These are phyloP conservation scores for Carex myosuroides DNA, from an alignment of 176 grass and related monocot genomes.

Conservation along the genomic window DNA sequence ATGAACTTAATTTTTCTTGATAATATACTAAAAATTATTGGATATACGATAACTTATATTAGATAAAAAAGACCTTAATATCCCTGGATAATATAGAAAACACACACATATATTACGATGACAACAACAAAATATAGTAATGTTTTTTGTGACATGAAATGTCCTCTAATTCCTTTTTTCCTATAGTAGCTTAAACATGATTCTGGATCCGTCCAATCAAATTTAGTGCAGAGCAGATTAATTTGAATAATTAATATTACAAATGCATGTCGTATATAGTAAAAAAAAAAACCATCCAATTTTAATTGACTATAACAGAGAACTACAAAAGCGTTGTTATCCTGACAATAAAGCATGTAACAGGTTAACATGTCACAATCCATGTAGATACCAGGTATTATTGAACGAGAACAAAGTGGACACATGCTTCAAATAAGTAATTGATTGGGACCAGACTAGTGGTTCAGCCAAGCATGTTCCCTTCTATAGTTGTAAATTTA, in stretches of 20 bases:
- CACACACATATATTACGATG: too few species aligned
- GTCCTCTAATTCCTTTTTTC: background rate
- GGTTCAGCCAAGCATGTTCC: background rate
- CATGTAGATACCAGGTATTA: background rate
- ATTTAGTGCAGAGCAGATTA: background rate
- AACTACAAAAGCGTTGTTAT: background rate
- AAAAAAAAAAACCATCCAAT: background rate
- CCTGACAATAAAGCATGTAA: background rate
- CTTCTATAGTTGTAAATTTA: background rate
- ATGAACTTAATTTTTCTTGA: too few species aligned
- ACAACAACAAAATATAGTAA: too few species aligned
- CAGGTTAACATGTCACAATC: background rate
- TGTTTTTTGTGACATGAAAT: background rate
- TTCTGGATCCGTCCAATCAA: background rate
- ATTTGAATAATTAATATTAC: background rate
- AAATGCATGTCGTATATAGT: background rate
- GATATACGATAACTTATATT: too few species aligned
- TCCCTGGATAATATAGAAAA: too few species aligned
- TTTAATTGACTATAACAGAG: background rate
- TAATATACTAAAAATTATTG: too few species aligned
- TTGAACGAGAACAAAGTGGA: background rate
- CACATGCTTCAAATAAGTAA: background rate
- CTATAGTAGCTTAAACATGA: background rate
- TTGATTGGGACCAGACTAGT: background rate
- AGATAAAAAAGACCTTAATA: too few species aligned